Conservation (phyloP, 2,329 filamentous ascomycete genomes). For the Aspergillus sergii region DNA sequence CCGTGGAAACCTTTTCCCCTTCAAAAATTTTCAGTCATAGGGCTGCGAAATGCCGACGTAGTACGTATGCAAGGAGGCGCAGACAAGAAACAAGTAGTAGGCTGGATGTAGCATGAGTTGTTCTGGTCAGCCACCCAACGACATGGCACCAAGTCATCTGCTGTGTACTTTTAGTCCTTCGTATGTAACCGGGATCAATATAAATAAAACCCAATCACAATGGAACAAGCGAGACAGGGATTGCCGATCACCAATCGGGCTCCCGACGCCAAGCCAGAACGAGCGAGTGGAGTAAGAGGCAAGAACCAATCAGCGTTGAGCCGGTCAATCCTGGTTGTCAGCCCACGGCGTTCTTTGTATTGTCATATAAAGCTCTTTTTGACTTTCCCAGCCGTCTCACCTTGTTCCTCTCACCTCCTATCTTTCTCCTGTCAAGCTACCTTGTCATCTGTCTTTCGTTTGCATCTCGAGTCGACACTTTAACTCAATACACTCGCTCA, state of each 20-base stretch:
- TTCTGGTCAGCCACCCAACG: neutral
- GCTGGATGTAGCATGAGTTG: neutral
- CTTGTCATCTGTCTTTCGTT: neutral
- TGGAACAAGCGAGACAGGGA: neutral
- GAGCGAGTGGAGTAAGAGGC: neutral
- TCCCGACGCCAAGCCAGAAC: neutral
- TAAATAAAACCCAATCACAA: conserved; percentile 4
- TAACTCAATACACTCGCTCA: neutral
- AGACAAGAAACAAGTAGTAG: neutral
- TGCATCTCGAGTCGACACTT: neutral
- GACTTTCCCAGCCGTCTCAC: neutral
- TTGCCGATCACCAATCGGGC: neutral
- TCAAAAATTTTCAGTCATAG: no score
- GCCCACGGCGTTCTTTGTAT: neutral
- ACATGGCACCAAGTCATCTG: neutral
- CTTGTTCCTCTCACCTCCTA: neutral
- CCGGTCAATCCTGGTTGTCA: neutral
- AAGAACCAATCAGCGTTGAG: neutral
- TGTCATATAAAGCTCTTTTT: neutral
- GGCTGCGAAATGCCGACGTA: neutral
- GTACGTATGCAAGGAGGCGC: neutral
- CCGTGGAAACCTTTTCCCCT: neutral
- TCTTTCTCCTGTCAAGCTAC: neutral
- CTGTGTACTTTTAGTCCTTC: neutral
- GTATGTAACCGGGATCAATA: neutral